These are phyloP conservation scores for Chaetomiaceae sp. DNA, from an alignment of 2,329 filamentous ascomycete species.

Conservation along the genomic window DNA sequence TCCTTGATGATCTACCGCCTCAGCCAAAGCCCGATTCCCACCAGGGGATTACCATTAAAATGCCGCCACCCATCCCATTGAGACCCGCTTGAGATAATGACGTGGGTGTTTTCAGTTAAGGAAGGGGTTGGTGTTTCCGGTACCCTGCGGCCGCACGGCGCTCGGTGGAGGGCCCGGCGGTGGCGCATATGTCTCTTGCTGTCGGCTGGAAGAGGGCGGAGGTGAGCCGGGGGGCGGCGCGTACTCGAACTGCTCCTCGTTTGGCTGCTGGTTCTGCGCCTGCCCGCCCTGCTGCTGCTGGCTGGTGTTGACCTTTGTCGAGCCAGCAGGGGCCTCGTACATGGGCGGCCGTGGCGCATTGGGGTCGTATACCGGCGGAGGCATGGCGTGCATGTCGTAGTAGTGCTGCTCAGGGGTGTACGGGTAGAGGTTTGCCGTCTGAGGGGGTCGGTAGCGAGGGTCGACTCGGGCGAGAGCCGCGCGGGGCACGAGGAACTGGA, in stretches of 20 bases:
- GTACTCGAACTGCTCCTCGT: conserved; percentile 31
- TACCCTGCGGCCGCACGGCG: conserved; percentile 23
- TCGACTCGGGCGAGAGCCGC: conserved; percentile 44
- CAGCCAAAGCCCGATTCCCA: background rate
- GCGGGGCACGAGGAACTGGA: conserved; percentile 50
- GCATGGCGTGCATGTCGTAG: conserved; percentile 50
- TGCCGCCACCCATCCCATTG: no score
- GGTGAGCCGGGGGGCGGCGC: conserved; percentile 48
- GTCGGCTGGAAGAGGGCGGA: conserved; percentile 28
- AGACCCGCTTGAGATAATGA: background rate
- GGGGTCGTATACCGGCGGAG: conserved; percentile 56
- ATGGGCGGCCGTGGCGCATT: conserved; percentile 47
- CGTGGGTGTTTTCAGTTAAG: conserved; percentile 12
- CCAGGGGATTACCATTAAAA: background rate
- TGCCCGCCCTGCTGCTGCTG: conserved; percentile 37
- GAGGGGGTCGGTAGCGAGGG: conserved; percentile 45
- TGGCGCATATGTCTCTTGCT: conserved; percentile 4
- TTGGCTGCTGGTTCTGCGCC: conserved; percentile 26
- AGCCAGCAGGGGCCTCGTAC: conserved; percentile 44
- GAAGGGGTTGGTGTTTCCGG: conserved; percentile 23
- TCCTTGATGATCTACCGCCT: no score
- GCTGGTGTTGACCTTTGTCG: conserved; percentile 50
- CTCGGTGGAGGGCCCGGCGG: conserved; percentile 15
- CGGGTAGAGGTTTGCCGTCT: conserved; percentile 35
- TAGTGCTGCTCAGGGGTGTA: conserved; percentile 36